Conservation (phyloP, 139 green algal species). For the Haematococcus sp. region DNA sequence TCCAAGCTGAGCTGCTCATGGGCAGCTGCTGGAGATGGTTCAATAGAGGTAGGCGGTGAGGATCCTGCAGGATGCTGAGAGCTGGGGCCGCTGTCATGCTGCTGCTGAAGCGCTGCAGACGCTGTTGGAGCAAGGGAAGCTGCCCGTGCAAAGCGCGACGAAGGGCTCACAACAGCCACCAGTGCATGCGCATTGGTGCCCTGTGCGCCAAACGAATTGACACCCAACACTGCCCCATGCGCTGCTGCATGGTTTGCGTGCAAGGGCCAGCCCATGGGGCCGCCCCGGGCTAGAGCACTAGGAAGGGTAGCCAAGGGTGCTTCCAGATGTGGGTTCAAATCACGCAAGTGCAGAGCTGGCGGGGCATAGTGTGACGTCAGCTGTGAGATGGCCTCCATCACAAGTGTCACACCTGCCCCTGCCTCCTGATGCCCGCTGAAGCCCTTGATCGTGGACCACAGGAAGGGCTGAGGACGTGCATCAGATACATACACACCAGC, state of each 20-base stretch:
- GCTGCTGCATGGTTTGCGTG: not conserved
- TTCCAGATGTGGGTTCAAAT: slow-evolving; percentile 65
- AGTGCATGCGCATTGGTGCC: slow-evolving; percentile 65
- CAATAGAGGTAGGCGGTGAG: too few relatives aligned
- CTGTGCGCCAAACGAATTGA: slow-evolving; percentile 59
- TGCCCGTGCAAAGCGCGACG: not conserved
- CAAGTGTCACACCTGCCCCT: slow-evolving; percentile 24
- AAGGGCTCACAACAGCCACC: slow-evolving; percentile 3
- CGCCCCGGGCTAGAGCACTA: too few relatives aligned
- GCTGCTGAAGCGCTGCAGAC: not conserved
- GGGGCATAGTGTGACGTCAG: slow-evolving; percentile 6
- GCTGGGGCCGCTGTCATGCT: not conserved
- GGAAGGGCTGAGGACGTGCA: slow-evolving; percentile 7
- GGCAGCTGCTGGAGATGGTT: too few relatives aligned
- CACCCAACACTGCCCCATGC: slow-evolving; percentile 43
- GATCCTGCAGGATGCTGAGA: too few relatives aligned
- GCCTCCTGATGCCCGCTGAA: slow-evolving; percentile 58
- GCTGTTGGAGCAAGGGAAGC: not conserved
- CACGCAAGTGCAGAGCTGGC: slow-evolving; percentile 45
- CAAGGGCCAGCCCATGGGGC: not conserved
- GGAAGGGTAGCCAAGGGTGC: not conserved
- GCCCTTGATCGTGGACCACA: slow-evolving; percentile 41
- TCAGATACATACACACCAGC: slow-evolving; percentile 23
- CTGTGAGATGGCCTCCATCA: slow-evolving; percentile 20
- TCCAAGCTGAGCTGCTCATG: too few relatives aligned